Percentiles rank a stretch among this genome's conserved stretches.
Conservation (phyloP, 768 basidiomycete species). For the Boletus pseudo-olivaceus region DNA sequence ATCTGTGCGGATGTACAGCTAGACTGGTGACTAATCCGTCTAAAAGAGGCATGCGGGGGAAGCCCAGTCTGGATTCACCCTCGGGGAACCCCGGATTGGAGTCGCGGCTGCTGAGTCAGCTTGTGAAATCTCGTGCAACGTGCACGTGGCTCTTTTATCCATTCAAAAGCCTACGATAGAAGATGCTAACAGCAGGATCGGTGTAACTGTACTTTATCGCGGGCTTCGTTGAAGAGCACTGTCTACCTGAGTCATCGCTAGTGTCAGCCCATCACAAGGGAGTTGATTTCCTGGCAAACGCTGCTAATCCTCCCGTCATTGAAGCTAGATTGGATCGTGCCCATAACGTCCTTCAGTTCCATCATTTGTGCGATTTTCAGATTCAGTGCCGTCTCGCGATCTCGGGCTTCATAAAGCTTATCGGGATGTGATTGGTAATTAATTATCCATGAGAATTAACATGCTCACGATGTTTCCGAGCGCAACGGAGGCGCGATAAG, state of each 20-base stretch:
- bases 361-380: conserved; percentile 34
- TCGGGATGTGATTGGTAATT: background rate
- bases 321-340: conserved; percentile 44
- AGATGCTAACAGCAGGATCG: background rate
- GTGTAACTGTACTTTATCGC: background rate
- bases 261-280: conserved; percentile 16
- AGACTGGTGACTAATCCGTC: too few relatives aligned
- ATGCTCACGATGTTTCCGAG: conserved; percentile 66
- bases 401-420: conserved; percentile 50
- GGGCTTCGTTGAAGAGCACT: background rate
- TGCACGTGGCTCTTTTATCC: background rate
- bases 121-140: too few relatives aligned
- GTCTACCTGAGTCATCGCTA: background rate
- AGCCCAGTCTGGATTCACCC: too few relatives aligned
- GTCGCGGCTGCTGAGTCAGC: too few relatives aligned
- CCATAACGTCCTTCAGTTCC: conserved; percentile 40
- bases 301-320: conserved; percentile 56
- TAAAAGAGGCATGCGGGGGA: too few relatives aligned
- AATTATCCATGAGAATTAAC: background rate
- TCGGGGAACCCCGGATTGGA: too few relatives aligned
- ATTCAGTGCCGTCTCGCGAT: conserved; percentile 34
- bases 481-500: conserved; percentile 67
- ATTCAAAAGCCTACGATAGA: background rate
- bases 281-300: conserved; percentile 47
- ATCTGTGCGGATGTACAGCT: too few relatives aligned